Evolutionary conservation across 1,284 basidiomycete genomes (phyloP), one percentile per base, ranked within the genome.

Genomic region (Irpex rosettiformis): DNA sequence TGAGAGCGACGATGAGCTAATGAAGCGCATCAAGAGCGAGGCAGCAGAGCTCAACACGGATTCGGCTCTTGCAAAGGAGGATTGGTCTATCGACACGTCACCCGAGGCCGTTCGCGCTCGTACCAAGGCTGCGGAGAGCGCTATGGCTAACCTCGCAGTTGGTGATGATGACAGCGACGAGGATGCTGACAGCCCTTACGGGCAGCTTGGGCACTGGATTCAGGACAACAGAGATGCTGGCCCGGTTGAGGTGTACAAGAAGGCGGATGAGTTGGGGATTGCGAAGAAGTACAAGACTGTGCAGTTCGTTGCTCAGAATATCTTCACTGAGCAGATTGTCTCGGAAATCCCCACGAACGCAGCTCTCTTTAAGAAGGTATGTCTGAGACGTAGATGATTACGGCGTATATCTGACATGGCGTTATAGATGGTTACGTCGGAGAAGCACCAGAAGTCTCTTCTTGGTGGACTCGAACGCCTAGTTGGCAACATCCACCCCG

Each of bases 211-310:
- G 3, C 81, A 79, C 43, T 99, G 96, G 97, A 81, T 95, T 61
- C 80, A 88, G 67, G 93, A 95, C 65, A 89, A 92, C 68, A 81
- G 81, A 51, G 85, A 59, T 18, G 66, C 57, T 24, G 67, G 76
- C 45, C 76, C 87, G 4, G 79, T 89, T 58, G 85, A 89, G 21
- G 83, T 98, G 58, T 92, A 84, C 77, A 91, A 93, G 75, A 94
- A 95, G 78, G 91, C 92, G 3, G 91, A 96, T 71, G 95, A 97
- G 61, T 73, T 96, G 40, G 93, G 92, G 30, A 91, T 99, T 65
- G 93, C 93, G 69, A 96, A 94, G 81, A 99, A 98, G 77, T 94
- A 98, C 82, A 96, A 93, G 82, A 83, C 90, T 1, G 79, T 97
- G 29, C 83, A 93, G 62, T 88, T 96, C 57, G 78, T 99, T 54